Base-by-base conservation (phyloP, 2,329 filamentous ascomycete species). In the Xylariaceae sp. region DNA sequence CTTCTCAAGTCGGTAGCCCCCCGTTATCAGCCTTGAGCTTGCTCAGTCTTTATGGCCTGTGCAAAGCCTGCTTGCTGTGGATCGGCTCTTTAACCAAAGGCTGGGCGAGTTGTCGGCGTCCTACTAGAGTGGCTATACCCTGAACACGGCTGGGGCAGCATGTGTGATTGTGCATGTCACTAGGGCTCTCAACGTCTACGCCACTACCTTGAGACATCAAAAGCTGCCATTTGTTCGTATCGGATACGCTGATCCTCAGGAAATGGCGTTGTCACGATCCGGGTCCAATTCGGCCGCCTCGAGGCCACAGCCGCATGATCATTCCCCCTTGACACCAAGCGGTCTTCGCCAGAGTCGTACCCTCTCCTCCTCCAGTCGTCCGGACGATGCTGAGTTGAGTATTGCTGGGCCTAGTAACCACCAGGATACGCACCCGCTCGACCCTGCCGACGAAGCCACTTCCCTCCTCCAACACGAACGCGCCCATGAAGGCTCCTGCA, bases 401-500 rank as follows among this genome's bases (percentile, higher is more conserved):
- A 26, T 37, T 27, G 47, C 59, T 10, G 53, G 52, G 6, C 57
- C 61, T 15, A 60, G 59, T 42, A 51, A 57, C 36, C 36, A 37
- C 21, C 29, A 43, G 26, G 55, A 55, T 36, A 16, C 24, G 29
- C 32, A 20, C 24, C 15, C 50, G 23, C 21, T 24, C n/a, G 55
- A 64, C 36, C 56, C 58, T 6, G 61, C 72, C 6, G 72, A 71
- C 59, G 83, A 86, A 62, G 77, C 75, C 2, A 83, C 82, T 1
- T 75, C 80, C 2, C 70, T 86, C 21, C 73, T 70, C 44, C 61
- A 71, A 33, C 61, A 63, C 50, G 71, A 75, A 30, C 70, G 63
- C 26, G 72, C 70, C 4, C 77, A 81, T 59, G 71, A 76, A 8
- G 79, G 77, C 16, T 69, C 71, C 47, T 91, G 86, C 75, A 80